Evolutionary conservation across 2,329 filamentous ascomycete species (phyloP), one percentile per base, ranked within the genome.

Genomic region (Scleromitrula shiraiana): DNA sequence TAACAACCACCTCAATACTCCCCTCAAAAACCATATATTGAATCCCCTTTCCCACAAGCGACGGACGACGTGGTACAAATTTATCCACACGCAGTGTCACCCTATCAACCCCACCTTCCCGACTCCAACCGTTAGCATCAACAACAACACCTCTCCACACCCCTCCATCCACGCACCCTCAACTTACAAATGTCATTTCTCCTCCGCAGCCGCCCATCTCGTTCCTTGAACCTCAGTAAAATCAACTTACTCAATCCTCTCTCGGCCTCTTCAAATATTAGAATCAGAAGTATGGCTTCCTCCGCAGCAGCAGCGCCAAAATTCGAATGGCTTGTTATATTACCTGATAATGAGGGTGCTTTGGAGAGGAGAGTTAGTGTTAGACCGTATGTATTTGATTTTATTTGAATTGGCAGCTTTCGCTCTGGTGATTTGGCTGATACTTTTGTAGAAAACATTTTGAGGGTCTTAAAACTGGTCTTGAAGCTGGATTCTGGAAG

Each of bases 271-370:
- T 20, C 44, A 19, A 27, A 20, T 14, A 12, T 35, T 26, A 36
- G 23, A 26, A 15, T 19, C 8, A 46, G 27, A 27, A 46, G 12
- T 12, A 49, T 49, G 47, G 37, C 50, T 30, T 33, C 50, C 15
- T 10, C 41, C 22, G 26, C 58, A 17, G 26, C 42, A 12, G 8
- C 52, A 14, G 26, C 53, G 0, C 50, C 51, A 22, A 76, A 74
- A 61, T 74, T 69, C 52, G 80, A 86, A 65, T 88, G 81, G 71
- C 74, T 88, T 30, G 80, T 83, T 57, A 71, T 88, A 50, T 62
- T 86, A 30, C 83, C 81, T 10, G 83, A 88, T 65, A 77, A 80
- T 64, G 74, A 80, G 2, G 79, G 75, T 33, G 70, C 66, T 17
- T 67, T 74, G 50, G 72, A 72, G 55, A 83, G 83, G 71, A 72